These are phyloP conservation scores for Mallotus japonicus DNA, from an alignment of 441 rosid species.

Conservation along the genomic window DNA sequence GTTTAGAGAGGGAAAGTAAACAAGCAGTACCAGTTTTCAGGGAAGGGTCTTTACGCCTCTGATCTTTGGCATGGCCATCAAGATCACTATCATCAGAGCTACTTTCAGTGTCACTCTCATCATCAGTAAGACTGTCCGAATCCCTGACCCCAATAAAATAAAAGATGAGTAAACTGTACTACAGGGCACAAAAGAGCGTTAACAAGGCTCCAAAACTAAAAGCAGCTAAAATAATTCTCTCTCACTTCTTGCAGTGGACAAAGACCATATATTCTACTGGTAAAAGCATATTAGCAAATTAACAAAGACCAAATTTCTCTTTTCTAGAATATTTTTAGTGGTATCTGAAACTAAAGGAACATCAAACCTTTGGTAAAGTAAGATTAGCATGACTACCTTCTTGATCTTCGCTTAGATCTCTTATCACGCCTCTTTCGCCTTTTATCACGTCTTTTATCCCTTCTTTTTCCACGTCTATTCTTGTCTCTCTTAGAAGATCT, in stretches of 20 bases:
- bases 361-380: not conserved
- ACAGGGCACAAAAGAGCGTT: not conserved
- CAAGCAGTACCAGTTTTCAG: conserved; percentile 49
- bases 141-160: conserved; percentile 34
- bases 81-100: conserved; percentile 48
- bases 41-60: conserved; percentile 37
- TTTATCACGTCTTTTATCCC: conserved; percentile 73
- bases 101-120: conserved; percentile 49
- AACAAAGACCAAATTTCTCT: not conserved
- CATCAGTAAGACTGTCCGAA: conserved; percentile 52
- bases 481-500: conserved; percentile 72
- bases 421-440: conserved; percentile 66
- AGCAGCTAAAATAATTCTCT: not conserved
- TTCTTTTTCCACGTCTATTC: conserved; percentile 60
- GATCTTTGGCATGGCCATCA: conserved; percentile 42
- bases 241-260: not conserved
- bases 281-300: not conserved
- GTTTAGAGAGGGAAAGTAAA: not conserved
- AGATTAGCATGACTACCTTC: conserved; percentile 45
- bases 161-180: not conserved
- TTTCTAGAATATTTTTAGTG: not conserved
- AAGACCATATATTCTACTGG: not conserved
- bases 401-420: conserved; percentile 70
- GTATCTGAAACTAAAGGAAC: not conserved
- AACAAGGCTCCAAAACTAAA: not conserved